Evolutionary conservation across 1,284 basidiomycete species (phyloP).

Genomic region (Phlebopus sp.): DNA sequence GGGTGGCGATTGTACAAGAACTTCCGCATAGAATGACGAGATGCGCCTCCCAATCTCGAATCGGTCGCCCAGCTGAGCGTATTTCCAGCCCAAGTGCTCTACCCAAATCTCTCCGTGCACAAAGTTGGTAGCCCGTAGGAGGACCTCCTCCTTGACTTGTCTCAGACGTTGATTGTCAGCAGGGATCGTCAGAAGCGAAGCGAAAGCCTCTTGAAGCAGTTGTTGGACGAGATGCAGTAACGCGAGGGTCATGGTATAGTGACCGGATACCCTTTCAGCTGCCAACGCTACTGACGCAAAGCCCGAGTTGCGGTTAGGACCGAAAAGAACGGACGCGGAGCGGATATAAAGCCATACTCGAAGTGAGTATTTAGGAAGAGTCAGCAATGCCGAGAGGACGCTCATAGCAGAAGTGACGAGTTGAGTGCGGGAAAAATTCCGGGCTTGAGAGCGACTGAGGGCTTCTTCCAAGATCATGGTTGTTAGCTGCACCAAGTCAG

Average conservation of each 20-base stretch:
- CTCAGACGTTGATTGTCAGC: constrained; percentile 57
- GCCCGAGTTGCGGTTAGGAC: constrained; percentile 49
- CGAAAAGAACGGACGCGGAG: constrained; percentile 74
- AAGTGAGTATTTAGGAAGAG: constrained; percentile 70
- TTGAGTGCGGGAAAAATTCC: constrained; percentile 50
- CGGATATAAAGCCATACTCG: constrained; percentile 85
- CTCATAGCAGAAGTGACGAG: constrained; percentile 80
- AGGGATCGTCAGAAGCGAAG: constrained; percentile 51
- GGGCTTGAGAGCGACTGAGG: constrained; percentile 52
- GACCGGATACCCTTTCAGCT: constrained; percentile 68
- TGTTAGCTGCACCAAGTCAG: constrained; percentile 73
- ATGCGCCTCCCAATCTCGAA: constrained; percentile 77
- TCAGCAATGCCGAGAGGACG: constrained; percentile 75
- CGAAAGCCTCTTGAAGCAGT: constrained; percentile 71
- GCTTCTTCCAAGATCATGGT: constrained; percentile 84
- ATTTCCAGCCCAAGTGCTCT: constrained; percentile 81
- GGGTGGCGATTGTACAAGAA: constrained; percentile 63
- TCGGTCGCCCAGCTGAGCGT: constrained; percentile 69
- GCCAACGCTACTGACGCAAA: constrained; percentile 67
- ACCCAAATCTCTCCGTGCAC: constrained; percentile 85
- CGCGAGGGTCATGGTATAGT: constrained; percentile 77
- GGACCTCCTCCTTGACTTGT: constrained; percentile 78
- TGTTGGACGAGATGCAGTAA: constrained; percentile 75
- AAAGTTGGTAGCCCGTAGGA: constrained; percentile 73
- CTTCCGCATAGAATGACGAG: constrained; percentile 60